These are phyloP conservation scores for Aspergillus jensenii DNA, from an alignment of 2,329 filamentous ascomycete species.

Conservation along the genomic window DNA sequence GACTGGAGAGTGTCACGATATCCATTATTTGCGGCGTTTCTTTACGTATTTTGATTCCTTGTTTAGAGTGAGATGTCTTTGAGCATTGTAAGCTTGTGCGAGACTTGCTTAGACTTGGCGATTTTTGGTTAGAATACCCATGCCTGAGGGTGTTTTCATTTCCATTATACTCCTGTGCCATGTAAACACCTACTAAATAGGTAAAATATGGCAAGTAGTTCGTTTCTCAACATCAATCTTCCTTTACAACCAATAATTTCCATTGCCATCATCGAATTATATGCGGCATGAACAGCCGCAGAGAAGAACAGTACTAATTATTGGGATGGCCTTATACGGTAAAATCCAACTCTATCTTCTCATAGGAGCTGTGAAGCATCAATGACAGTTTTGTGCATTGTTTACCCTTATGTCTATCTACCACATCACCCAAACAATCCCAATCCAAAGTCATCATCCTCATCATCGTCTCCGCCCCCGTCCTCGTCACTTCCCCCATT, in stretches of 20 bases:
- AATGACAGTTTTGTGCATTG: too few relatives aligned
- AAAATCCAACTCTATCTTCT: too few relatives aligned
- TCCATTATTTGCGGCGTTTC: slow-evolving; percentile 10
- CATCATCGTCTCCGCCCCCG: background rate
- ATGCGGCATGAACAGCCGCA: too few relatives aligned
- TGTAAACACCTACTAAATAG: background rate
- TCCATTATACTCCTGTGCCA: background rate
- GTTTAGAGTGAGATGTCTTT: slow-evolving; percentile 8
- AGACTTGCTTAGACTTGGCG: slow-evolving; percentile 8
- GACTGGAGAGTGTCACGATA: slow-evolving; percentile 8
- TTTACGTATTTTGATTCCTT: background rate
- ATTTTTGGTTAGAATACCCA: background rate
- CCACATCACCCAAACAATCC: background rate
- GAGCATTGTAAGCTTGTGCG: slow-evolving; percentile 16
- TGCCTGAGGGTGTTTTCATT: background rate
- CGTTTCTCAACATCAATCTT: too few relatives aligned
- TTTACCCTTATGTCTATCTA: too few relatives aligned
- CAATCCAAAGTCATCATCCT: slow-evolving; percentile 2
- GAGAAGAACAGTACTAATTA: too few relatives aligned
- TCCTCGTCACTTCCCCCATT: background rate
- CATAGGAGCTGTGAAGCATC: too few relatives aligned
- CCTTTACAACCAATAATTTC: too few relatives aligned
- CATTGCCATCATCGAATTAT: too few relatives aligned
- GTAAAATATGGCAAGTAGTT: background rate
- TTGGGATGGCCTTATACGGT: too few relatives aligned